Evolutionary conservation across 1,284 basidiomycete genomes (phyloP).

Genomic region (Melampsora americana): DNA sequence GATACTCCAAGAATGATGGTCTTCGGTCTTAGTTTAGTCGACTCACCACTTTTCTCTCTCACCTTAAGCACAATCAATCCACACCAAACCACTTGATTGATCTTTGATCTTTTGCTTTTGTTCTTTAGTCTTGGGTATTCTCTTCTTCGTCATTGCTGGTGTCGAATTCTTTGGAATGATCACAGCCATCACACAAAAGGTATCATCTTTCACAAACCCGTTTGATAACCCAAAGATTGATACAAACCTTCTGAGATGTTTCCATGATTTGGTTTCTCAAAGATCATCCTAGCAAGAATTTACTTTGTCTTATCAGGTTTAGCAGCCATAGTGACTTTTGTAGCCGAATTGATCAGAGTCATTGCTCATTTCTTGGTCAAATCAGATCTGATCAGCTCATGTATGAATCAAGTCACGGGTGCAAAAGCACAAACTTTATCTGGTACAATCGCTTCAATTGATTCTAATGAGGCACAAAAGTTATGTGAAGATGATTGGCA

Average conservation of each 20-base stretch:
- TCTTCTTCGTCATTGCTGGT: slow-evolving; percentile 40
- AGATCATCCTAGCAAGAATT: slow-evolving; percentile 24
- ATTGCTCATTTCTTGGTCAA: slow-evolving; percentile 43
- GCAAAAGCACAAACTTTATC: slow-evolving; percentile 35
- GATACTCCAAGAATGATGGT: slow-evolving; percentile 38
- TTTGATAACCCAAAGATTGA: neutral
- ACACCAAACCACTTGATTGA: neutral
- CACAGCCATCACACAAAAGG: slow-evolving; percentile 24
- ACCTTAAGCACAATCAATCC: neutral
- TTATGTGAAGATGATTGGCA: slow-evolving; percentile 44
- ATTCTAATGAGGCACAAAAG: slow-evolving; percentile 25
- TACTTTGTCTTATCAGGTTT: slow-evolving; percentile 38
- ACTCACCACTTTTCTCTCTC: neutral
- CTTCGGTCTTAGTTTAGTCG: slow-evolving; percentile 40
- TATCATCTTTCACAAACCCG: neutral
- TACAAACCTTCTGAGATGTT: too few relatives aligned
- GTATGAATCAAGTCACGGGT: slow-evolving; percentile 28
- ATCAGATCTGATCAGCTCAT: slow-evolving; percentile 23
- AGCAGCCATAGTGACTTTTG: slow-evolving; percentile 32
- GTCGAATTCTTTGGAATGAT: slow-evolving; percentile 37
- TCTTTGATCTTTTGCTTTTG: neutral
- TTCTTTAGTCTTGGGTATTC: slow-evolving; percentile 31
- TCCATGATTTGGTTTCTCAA: neutral
- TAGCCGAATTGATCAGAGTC: slow-evolving; percentile 37
- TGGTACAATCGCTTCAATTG: slow-evolving; percentile 29